Percentiles rank a stretch among this genome's conserved stretches.
These are phyloP conservation scores for Saturnispora kantuleensis DNA, from an alignment of 805 yeast genomes.

Conservation along the genomic window DNA sequence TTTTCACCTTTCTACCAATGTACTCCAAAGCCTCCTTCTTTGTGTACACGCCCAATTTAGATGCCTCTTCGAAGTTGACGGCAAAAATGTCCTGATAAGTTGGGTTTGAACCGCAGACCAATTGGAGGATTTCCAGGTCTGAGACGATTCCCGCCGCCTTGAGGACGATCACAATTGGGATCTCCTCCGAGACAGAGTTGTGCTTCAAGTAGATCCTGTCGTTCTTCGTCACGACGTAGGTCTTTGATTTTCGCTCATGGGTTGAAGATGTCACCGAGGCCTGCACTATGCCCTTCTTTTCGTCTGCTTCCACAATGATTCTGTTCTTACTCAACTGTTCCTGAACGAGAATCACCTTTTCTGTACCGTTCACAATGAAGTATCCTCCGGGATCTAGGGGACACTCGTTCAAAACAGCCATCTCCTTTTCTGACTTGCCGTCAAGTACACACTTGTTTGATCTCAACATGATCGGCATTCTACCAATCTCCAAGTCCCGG, in stretches of 20 bases:
- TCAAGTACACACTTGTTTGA: conserved; percentile 83
- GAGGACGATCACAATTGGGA: conserved; percentile 85
- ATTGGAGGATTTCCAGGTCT: conserved; percentile 85
- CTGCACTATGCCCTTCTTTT: conserved; percentile 86
- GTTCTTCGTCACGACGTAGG: conserved; percentile 89
- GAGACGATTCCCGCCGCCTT: conserved; percentile 94
- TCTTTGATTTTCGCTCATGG: conserved; percentile 95
- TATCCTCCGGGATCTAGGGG: conserved; percentile 99
- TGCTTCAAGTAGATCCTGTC: conserved; percentile 86
- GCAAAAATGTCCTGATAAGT: conserved; percentile 88
- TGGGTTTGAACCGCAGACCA: conserved; percentile 86
- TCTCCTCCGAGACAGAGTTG: conserved; percentile 89
- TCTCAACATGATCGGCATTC: conserved; percentile 98
- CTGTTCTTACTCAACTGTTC: conserved; percentile 95
- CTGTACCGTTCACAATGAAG: conserved; percentile 95
- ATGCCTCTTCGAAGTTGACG: conserved; percentile 88
- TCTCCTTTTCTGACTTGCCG: conserved; percentile 66
- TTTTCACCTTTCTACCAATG: conserved; percentile 84
- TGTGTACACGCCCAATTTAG: conserved; percentile 73
- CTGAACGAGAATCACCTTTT: conserved; percentile 91
- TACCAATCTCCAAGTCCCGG: conserved; percentile 85
- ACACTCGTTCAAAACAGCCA: conserved; percentile 89
- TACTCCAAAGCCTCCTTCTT: conserved; percentile 91
- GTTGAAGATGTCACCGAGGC: conserved; percentile 98
- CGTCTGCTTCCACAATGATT: conserved; percentile 96